phyloP scores from a whole-genome alignment of 2,329 filamentous ascomycete genomes.

The Rugonectria rugulosa region DNA sequence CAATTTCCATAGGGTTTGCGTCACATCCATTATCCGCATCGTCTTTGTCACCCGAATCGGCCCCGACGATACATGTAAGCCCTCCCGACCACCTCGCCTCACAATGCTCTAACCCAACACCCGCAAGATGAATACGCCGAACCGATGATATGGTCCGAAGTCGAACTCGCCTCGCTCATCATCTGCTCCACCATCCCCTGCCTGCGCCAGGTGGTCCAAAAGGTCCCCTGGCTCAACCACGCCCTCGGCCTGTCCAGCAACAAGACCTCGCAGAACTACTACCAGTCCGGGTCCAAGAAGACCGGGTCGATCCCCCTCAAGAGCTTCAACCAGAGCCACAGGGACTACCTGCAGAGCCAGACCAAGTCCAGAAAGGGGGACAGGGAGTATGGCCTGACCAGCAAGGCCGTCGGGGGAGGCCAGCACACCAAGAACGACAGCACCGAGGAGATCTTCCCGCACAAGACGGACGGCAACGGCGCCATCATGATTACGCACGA shows the following conservation, averaged over 20 bases:
- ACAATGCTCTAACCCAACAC: background rate
- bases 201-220: constrained; percentile 39
- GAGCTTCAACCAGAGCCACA: constrained; percentile 23
- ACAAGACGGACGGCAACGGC: constrained; percentile 28
- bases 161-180: constrained; percentile 42
- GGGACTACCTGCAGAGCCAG: constrained; percentile 20
- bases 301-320: constrained; percentile 26
- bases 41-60: constrained; percentile 35
- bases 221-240: constrained; percentile 40
- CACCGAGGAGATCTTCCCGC: constrained; percentile 32
- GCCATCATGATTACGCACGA: constrained; percentile 32
- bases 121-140: constrained; percentile 15
- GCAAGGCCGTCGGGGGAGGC: constrained; percentile 25
- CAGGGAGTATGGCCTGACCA: constrained; percentile 25
- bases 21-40: constrained; percentile 40
- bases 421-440: constrained; percentile 31
- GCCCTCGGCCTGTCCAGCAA: constrained; percentile 38
- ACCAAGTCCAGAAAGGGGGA: constrained; percentile 10
- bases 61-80: constrained; percentile 36
- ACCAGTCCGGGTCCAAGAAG: constrained; percentile 19
- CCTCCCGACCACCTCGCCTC: background rate
- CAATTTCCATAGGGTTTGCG: constrained; percentile 29
- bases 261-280: constrained; percentile 24
- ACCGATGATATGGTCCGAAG: constrained; percentile 42
- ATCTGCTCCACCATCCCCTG: constrained; percentile 44